Evolutionary conservation across 805 yeast genomes (phyloP).

Genomic region (Millerozyma acaciae): DNA sequence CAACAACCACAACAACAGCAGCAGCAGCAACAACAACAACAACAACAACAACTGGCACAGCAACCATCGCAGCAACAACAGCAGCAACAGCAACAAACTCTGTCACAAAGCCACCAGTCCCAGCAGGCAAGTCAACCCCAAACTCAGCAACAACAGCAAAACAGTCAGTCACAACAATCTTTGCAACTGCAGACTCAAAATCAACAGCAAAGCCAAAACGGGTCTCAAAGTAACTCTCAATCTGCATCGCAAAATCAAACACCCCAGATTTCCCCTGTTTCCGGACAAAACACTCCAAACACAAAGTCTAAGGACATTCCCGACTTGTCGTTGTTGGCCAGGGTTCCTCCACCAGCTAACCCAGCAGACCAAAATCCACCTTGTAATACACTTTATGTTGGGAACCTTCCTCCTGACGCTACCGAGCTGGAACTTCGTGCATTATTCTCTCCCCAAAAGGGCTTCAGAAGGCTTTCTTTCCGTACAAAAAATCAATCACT

Average conservation of each 20-base stretch:
- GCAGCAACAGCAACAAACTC: slow-evolving; percentile 7
- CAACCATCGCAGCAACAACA: slow-evolving; percentile 9
- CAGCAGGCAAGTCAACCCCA: slow-evolving; percentile 6
- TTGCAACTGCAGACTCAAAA: slow-evolving; percentile 3
- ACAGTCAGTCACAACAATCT: too few species aligned
- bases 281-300: slow-evolving; percentile 11
- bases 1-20: slow-evolving; percentile 16
- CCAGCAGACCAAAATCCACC: slow-evolving; percentile 99
- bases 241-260: slow-evolving; percentile 6
- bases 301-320: slow-evolving; percentile 39
- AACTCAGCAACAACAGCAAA: slow-evolving; percentile 2
- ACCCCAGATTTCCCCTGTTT: slow-evolving; percentile 6
- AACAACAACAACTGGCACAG: slow-evolving; percentile 8
- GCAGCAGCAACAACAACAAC: slow-evolving; percentile 10
- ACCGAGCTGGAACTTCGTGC: slow-evolving; percentile 88
- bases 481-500: slow-evolving; percentile 51
- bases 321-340: slow-evolving; percentile 67
- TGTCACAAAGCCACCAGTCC: slow-evolving; percentile 5
- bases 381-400: slow-evolving; percentile 94
- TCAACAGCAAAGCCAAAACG: slow-evolving; percentile 1
- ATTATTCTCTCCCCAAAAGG: slow-evolving; percentile 82
- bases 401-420: slow-evolving; percentile 95
- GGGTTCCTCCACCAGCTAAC: slow-evolving; percentile 89
- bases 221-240: slow-evolving; percentile 6
- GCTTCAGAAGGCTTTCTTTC: slow-evolving; percentile 89